These are phyloP conservation scores for Coemansia umbellata DNA, from an alignment of 192 early-diverging fungal species.

Conservation along the genomic window DNA sequence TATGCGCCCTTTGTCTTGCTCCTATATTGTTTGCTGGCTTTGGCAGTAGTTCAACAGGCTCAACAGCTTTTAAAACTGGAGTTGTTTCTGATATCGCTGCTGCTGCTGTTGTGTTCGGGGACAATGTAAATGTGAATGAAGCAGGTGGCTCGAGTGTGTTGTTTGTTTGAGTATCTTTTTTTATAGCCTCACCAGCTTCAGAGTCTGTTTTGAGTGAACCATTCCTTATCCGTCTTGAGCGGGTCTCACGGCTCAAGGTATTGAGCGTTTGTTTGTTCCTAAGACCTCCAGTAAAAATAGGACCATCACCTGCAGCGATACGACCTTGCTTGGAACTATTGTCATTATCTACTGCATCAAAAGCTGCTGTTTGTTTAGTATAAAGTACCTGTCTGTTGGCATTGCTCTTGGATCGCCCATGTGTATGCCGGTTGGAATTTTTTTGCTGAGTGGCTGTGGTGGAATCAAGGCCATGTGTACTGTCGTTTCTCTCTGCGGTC, in stretches of 20 bases:
- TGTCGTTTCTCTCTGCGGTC: too few relatives aligned
- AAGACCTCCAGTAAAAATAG: conserved; percentile 18
- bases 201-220: conserved; percentile 9
- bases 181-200: neutral
- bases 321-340: too few relatives aligned
- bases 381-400: neutral
- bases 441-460: too few relatives aligned
- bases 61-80: neutral
- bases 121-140: conserved; percentile 7
- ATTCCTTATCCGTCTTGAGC: conserved; percentile 13
- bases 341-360: too few relatives aligned
- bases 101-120: neutral
- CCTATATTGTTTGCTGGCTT: neutral
- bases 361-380: too few relatives aligned
- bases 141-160: neutral
- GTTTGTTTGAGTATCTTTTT: neutral
- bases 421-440: too few relatives aligned
- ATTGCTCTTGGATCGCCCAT: too few relatives aligned
- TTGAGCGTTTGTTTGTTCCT: conserved; percentile 16
- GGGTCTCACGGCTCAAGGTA: conserved; percentile 24
- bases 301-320: neutral
- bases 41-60: neutral
- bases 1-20: conserved; percentile 20
- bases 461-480: too few relatives aligned
- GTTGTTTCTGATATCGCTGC: conserved; percentile 2